Conservation (phyloP, 306 rosid genomes). For the Lathyrus tuberosus region DNA sequence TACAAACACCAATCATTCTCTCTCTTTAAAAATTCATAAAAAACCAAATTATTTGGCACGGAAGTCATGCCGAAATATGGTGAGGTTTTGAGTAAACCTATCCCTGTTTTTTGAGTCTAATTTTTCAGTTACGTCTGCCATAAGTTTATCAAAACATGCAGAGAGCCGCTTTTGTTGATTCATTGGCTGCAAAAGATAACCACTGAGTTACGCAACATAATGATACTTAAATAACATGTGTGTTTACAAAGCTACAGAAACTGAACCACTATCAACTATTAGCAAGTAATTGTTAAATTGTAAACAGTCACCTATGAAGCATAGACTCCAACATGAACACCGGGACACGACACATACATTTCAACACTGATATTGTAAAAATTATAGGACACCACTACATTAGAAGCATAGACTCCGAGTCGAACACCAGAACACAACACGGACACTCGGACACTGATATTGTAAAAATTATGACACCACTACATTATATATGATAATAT, state of each 20-base stretch:
- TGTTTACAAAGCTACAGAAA: neutral
- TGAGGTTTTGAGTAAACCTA: constrained; percentile 59
- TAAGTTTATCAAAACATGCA: constrained; percentile 55
- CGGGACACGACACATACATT: no score
- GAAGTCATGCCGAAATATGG: constrained; percentile 50
- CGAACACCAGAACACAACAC: no score
- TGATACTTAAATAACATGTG: constrained; percentile 1
- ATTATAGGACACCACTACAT: no score
- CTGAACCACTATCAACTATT: neutral
- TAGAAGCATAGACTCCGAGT: no score
- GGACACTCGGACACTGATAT: no score
- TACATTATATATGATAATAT: no score
- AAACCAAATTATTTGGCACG: constrained; percentile 51
- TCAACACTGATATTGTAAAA: no score
- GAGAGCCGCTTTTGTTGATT: constrained; percentile 58
- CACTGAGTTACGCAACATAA: constrained; percentile 18
- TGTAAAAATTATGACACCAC: no score
- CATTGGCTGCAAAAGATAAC: constrained; percentile 48
- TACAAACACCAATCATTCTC: constrained; percentile 36
- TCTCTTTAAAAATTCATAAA: neutral
- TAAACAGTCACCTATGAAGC: neutral
- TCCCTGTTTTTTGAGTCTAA: constrained; percentile 60
- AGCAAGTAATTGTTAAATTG: constrained; percentile 10
- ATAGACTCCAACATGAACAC: no score
- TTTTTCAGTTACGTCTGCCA: constrained; percentile 52